These are phyloP conservation scores for Epichloe glyceriae DNA, from an alignment of 2,329 filamentous ascomycete genomes.

Conservation along the genomic window DNA sequence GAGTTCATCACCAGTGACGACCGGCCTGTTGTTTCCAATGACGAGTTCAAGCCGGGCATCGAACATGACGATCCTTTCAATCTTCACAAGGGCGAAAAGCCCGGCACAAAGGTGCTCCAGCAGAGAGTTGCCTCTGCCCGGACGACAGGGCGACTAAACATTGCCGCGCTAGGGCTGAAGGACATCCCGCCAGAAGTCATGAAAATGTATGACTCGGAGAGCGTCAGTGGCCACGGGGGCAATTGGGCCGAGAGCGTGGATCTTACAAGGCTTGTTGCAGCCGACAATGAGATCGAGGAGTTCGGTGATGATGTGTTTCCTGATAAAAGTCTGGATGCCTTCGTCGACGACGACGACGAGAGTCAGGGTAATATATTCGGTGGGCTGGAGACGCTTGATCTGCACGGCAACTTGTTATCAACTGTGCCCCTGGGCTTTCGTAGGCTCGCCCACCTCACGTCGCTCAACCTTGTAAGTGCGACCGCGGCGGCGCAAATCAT, in stretches of 20 bases:
- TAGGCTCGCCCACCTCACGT: slow-evolving; percentile 59
- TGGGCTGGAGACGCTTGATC: slow-evolving; percentile 65
- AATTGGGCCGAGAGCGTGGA: slow-evolving; percentile 91
- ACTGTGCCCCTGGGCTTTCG: slow-evolving; percentile 64
- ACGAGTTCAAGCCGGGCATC: slow-evolving; percentile 36
- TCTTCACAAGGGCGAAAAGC: slow-evolving; percentile 42
- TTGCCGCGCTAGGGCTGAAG: slow-evolving; percentile 69
- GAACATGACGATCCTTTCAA: slow-evolving; percentile 56
- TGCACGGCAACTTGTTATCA: slow-evolving; percentile 72
- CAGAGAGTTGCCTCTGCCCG: slow-evolving; percentile 62
- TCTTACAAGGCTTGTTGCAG: slow-evolving; percentile 68
- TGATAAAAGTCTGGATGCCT: slow-evolving; percentile 45
- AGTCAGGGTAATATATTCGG: slow-evolving; percentile 64
- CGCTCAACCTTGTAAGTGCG: slow-evolving; percentile 60
- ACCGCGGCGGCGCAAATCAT: background rate
- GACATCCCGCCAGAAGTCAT: slow-evolving; percentile 72
- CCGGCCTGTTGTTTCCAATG: slow-evolving; percentile 33
- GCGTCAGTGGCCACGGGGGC: slow-evolving; percentile 46
- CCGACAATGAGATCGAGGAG: slow-evolving; percentile 74
- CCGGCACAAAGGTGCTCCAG: slow-evolving; percentile 53
- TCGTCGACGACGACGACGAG: slow-evolving; percentile 50
- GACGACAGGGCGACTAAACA: slow-evolving; percentile 71
- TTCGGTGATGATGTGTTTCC: slow-evolving; percentile 69
- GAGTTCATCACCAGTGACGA: slow-evolving; percentile 2
- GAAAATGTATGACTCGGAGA: slow-evolving; percentile 78